Evolutionary conservation across 345 rosid genomes (phyloP), one percentile per base, ranked within the genome.

Genomic region (Brassica nigra): DNA sequence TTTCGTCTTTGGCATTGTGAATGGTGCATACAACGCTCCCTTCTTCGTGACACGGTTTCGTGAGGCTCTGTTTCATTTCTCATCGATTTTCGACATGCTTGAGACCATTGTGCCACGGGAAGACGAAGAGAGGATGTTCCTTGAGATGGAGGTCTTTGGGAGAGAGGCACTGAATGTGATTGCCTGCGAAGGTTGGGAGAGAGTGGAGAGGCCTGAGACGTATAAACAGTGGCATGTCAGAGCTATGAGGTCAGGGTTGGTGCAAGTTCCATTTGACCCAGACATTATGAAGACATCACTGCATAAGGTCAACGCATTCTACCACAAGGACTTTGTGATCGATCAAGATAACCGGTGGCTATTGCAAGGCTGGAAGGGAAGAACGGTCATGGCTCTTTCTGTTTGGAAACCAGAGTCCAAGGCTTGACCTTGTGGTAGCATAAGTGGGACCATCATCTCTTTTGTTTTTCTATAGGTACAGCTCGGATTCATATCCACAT

Each of bases 131-230:
- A 87, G 99, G 85, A 76, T 89, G 88, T 83, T 87, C 75, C 76
- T 89, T 1, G 99, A 93, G 88, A 85, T 74, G 77, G 98, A 91
- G 73, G 78, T 93, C 23, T 86, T 87, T 54, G 96, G 98, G 61
- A 86, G 93, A 80, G 98, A 95, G 77, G 97, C 91, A 10, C 73
- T 91, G 84, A 95, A 93, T 81, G 91, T 86, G 16, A 81, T 93
- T 37, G 98, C 99, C 0, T 95, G 97, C 6, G 99, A 95, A 86
- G 92, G 97, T 4, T 80, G 86, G 90, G 99, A 93, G 67, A 88
- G 99, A 87, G 91, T 90, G 61, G 99, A 91, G 87, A 88, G 99
- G 84, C 98, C 99, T 0, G 98, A 95, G 83, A 90, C 94, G 1
- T 89, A 90, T 84, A 95, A 93, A 89, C 99, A 95, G 82, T 93